Evolutionary conservation across 139 green algal species (phyloP).

Genomic region (Desmodesmus armatus): DNA sequence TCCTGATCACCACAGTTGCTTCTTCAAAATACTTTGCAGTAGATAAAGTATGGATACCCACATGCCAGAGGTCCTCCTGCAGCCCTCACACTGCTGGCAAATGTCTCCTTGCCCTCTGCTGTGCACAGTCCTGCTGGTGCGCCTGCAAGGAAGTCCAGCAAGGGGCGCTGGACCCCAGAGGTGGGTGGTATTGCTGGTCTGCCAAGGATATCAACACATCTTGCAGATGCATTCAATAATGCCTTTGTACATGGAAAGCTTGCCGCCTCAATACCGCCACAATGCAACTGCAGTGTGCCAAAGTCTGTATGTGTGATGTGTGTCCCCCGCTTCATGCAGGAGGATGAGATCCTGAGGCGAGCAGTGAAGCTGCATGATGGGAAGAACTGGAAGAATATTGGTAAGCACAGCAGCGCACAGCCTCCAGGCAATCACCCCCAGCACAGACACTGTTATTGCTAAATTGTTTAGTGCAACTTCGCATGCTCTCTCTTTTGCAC

Average conservation of each 20-base stretch:
- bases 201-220: too few relatives aligned
- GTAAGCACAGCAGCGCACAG: conserved; percentile 50
- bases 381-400: conserved; percentile 92
- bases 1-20: too few relatives aligned
- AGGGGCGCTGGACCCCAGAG: conserved; percentile 1
- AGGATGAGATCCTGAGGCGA: conserved; percentile 84
- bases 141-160: conserved; percentile 9
- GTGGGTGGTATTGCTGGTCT: background rate
- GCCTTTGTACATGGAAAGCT: too few relatives aligned
- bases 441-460: too few relatives aligned
- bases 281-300: background rate
- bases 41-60: too few relatives aligned
- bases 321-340: conserved; percentile 29
- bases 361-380: conserved; percentile 79
- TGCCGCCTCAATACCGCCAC: background rate
- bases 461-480: background rate
- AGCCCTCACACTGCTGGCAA: too few relatives aligned
- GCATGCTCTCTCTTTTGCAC: too few relatives aligned
- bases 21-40: too few relatives aligned
- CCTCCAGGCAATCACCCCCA: too few relatives aligned
- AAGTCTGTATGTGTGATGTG: conserved; percentile 1
- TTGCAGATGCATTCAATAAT: too few relatives aligned
- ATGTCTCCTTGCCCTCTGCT: too few relatives aligned
- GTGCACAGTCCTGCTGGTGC: background rate
- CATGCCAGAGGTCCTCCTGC: too few relatives aligned